Conservation (phyloP, 1,284 basidiomycete genomes). For the Acaromyces ingoldii region DNA sequence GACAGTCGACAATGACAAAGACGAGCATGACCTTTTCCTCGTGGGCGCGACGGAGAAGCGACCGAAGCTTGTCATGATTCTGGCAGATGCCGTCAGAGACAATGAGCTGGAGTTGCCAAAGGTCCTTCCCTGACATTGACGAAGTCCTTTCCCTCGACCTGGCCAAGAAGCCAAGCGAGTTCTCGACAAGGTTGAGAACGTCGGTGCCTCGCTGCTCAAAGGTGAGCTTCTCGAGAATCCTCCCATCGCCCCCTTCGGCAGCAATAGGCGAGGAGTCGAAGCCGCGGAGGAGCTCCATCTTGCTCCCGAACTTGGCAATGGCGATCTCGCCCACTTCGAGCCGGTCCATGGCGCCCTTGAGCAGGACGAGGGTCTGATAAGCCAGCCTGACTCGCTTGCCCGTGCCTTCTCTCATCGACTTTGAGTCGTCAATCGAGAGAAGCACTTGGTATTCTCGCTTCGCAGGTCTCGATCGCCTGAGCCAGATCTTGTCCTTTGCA, state of each 20-base stretch:
- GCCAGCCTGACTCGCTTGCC: slow-evolving; percentile 75
- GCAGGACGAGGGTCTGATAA: slow-evolving; percentile 86
- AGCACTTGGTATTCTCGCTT: slow-evolving; percentile 94
- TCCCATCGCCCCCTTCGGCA: slow-evolving; percentile 25
- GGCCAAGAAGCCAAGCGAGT: slow-evolving; percentile 71
- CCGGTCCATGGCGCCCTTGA: slow-evolving; percentile 81
- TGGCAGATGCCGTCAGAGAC: slow-evolving; percentile 92
- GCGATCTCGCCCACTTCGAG: slow-evolving; percentile 92
- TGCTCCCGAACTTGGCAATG: slow-evolving; percentile 83
- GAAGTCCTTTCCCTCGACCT: slow-evolving; percentile 50
- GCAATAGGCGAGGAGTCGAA: slow-evolving; percentile 55
- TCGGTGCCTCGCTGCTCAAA: slow-evolving; percentile 91
- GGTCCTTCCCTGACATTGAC: slow-evolving; percentile 60
- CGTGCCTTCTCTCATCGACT: slow-evolving; percentile 90
- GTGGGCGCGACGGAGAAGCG: slow-evolving; percentile 75
- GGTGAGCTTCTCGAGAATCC: slow-evolving; percentile 75
- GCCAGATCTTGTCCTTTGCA: slow-evolving; percentile 99
- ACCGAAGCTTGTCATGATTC: slow-evolving; percentile 79
- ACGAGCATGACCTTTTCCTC: slow-evolving; percentile 93
- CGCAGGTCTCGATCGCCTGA: slow-evolving; percentile 86
- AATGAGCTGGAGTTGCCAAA: slow-evolving; percentile 98
- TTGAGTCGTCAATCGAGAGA: slow-evolving; percentile 89
- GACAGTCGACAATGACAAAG: slow-evolving; percentile 90
- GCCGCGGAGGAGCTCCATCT: slow-evolving; percentile 79
- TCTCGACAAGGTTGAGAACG: slow-evolving; percentile 77